phyloP scores from a whole-genome alignment of 352 stramenopile genomes.

The Globisporangium iwayamae region DNA sequence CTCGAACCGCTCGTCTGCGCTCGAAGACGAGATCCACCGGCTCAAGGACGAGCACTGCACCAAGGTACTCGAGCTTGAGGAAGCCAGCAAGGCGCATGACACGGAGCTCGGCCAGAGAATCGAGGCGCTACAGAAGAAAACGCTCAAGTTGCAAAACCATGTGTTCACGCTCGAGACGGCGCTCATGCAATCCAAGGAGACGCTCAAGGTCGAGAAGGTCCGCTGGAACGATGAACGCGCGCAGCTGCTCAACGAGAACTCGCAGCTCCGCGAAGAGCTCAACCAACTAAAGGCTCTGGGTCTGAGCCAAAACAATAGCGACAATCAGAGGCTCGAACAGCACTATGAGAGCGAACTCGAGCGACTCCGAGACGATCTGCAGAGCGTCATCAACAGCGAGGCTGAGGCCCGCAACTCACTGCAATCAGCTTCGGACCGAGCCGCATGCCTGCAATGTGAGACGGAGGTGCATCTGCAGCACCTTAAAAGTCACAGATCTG shows the following conservation, averaged over 20 bases:
- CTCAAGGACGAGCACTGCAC: slow-evolving; percentile 43
- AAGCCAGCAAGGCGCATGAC: slow-evolving; percentile 25
- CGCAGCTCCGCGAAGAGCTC: slow-evolving; percentile 19
- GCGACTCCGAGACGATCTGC: slow-evolving; percentile 8
- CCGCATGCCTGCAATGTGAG: slow-evolving; percentile 7
- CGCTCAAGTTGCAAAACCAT: slow-evolving; percentile 56
- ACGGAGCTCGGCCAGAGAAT: slow-evolving; percentile 26
- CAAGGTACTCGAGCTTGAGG: slow-evolving; percentile 34
- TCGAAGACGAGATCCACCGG: slow-evolving; percentile 60
- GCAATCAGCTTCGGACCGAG: not conserved
- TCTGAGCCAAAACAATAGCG: not conserved
- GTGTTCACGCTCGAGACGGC: slow-evolving; percentile 43
- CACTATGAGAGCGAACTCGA: slow-evolving; percentile 8
- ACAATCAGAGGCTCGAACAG: not conserved
- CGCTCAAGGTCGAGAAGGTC: slow-evolving; percentile 31
- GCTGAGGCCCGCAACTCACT: not conserved
- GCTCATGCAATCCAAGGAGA: slow-evolving; percentile 28
- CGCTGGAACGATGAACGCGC: slow-evolving; percentile 32
- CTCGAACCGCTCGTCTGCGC: slow-evolving; percentile 40
- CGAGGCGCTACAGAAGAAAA: slow-evolving; percentile 28
- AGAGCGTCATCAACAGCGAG: not conserved
- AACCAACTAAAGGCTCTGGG: not conserved
- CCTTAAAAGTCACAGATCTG: not conserved
- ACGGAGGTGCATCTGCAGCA: not conserved
- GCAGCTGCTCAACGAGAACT: slow-evolving; percentile 19